phyloP scores from a whole-genome alignment of 352 stramenopile genomes.

The Globisporangium abappressorium region DNA sequence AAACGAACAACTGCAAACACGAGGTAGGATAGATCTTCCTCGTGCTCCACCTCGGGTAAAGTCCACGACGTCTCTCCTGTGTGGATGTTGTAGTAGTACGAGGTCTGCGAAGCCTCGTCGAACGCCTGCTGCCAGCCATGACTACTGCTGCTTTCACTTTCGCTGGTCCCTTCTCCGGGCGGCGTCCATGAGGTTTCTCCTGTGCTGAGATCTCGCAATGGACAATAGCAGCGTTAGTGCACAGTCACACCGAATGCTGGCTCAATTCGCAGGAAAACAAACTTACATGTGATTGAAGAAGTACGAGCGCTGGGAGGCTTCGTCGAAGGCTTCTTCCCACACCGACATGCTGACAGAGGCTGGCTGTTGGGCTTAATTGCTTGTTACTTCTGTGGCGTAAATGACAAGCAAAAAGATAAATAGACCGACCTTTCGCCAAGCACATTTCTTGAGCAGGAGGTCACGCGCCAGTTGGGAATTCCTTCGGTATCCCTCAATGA shows the following conservation, averaged over 20 bases:
- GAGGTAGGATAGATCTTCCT: constrained; percentile 41
- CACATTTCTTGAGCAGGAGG: background rate
- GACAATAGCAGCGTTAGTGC: background rate
- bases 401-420: background rate
- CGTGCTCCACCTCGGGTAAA: constrained; percentile 22
- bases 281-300: constrained; percentile 59
- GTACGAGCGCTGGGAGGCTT: constrained; percentile 32
- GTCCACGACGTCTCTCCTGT: constrained; percentile 73
- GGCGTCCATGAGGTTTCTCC: constrained; percentile 56
- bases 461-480: background rate
- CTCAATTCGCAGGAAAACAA: background rate
- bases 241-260: background rate
- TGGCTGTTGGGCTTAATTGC: background rate
- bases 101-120: constrained; percentile 61
- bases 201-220: constrained; percentile 26
- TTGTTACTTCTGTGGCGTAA: background rate
- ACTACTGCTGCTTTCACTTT: constrained; percentile 16
- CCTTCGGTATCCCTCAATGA: background rate
- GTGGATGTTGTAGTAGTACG: constrained; percentile 68
- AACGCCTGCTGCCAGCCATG: constrained; percentile 58
- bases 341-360: constrained; percentile 16
- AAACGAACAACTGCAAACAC: constrained; percentile 42
- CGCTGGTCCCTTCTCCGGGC: constrained; percentile 24
- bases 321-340: constrained; percentile 61
- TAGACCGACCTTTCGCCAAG: constrained; percentile 8